Percentiles rank a stretch among this genome's conserved stretches.
phyloP scores from a whole-genome alignment of 805 yeast species.

The Alloascoidea africana region DNA sequence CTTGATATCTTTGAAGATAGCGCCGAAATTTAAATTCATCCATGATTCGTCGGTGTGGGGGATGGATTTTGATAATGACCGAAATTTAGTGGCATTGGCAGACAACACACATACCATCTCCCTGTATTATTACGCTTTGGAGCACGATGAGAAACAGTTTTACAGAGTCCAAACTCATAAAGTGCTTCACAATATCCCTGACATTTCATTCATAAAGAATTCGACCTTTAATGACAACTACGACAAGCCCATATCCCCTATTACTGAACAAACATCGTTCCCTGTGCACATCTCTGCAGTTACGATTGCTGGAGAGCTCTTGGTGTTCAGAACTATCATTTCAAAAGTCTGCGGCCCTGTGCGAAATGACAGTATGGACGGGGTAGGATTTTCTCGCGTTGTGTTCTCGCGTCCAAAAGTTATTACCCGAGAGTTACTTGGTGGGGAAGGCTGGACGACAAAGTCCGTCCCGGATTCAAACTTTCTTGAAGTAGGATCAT shows the following conservation, averaged over 20 bases:
- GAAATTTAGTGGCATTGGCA: background rate
- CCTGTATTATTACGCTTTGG: background rate
- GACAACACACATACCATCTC: background rate
- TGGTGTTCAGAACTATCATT: background rate
- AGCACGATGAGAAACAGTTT: background rate
- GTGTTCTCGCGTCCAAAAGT: background rate
- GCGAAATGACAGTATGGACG: background rate
- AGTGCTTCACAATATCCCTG: background rate
- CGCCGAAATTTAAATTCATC: background rate
- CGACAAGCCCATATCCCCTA: too few species aligned
- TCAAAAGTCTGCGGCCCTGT: conserved; percentile 2
- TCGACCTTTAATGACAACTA: background rate
- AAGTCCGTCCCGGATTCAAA: background rate
- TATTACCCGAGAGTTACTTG: conserved; percentile 3
- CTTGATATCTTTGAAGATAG: too few species aligned
- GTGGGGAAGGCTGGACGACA: conserved; percentile 18
- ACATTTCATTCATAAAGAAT: background rate
- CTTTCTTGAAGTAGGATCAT: background rate
- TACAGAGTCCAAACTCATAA: conserved; percentile 1
- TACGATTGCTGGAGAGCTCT: conserved; percentile 1
- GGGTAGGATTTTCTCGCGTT: background rate
- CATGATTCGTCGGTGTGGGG: background rate
- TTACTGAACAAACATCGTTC: background rate
- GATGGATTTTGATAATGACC: background rate
- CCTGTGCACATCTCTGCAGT: conserved; percentile 1